phyloP scores from a whole-genome alignment of 139 green algal species.

The Chlamydomonas incerta region DNA sequence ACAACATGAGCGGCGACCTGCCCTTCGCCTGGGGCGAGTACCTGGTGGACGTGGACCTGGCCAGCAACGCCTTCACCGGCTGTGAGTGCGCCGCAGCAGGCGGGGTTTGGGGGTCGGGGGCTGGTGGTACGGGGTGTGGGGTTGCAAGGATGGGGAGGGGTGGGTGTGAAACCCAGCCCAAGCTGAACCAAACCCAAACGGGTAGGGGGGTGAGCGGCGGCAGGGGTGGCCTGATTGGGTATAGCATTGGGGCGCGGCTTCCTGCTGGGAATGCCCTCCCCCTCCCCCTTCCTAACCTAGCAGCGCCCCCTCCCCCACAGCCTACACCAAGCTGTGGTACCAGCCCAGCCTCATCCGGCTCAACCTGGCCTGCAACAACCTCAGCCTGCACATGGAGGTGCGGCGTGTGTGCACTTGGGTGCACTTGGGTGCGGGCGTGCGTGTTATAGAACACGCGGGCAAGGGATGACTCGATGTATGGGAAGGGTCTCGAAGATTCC shows the following conservation, averaged over 20 bases:
- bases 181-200: too few relatives aligned
- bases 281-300: background rate
- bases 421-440: too few relatives aligned
- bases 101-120: background rate
- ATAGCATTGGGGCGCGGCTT: too few relatives aligned
- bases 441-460: too few relatives aligned
- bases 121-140: too few relatives aligned
- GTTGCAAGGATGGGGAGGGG: background rate
- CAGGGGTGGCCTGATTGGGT: too few relatives aligned
- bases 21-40: background rate
- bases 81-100: background rate
- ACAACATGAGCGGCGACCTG: background rate
- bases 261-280: background rate
- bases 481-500: too few relatives aligned
- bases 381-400: background rate
- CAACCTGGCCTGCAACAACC: constrained; percentile 33
- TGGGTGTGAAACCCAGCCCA: background rate
- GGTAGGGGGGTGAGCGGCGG: too few relatives aligned
- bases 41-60: constrained; percentile 12
- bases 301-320: background rate
- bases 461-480: too few relatives aligned
- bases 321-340: background rate
- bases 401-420: background rate
- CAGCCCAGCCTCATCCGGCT: background rate
- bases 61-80: background rate